Base-by-base conservation (phyloP, 106 monocot species). In the Dactylorhiza incarnata region DNA sequence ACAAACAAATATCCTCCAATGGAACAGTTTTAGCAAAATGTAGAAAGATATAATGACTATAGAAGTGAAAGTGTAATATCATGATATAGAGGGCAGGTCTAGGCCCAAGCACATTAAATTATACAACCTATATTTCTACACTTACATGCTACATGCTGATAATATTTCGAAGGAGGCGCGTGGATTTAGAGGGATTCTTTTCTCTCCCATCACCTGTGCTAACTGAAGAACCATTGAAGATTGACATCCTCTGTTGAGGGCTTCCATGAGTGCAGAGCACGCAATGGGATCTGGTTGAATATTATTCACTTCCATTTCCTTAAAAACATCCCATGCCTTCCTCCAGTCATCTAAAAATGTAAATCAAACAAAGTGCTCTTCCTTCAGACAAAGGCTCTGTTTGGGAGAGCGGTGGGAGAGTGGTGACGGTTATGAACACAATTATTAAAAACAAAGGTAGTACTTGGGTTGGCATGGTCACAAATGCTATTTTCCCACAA, bases 111-210 rank as follows among this genome's bases (percentile, higher is more conserved):
- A 69, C 16, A 69, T 69, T 46, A 69, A 69, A 69, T 15, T 45
- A 44, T 49, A 45, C 3, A 45, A 46, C 6, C 24, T 29, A 68
- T 29, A 15, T 49, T 48, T 49, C 61, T 56, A 80, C 51, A 24
- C 94, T 83, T 88, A 95, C 95, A 96, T 84, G 89, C 89, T 96
- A 77, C 88, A 91, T 44, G 95, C 84, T 75, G 87, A 90, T 82
- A 96, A 72, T 13, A 91, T 78, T 81, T 90, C 89, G 81, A 90
- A 93, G 1, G 73, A 77, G 55, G 84, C 81, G 75, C 85, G 85
- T 20, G 82, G 71, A 73, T 93, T 91, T 49, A 96, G 79, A 9
- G 85, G 79, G 22, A 93, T 83, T 50, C 51, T 76, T 74, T 85
- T 89, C 79, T 89, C 78, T 74, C 74, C 79, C 95, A 96, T 96